Percentiles rank a stretch among this genome's conserved stretches.
These are phyloP conservation scores for Penicillium oxalicum DNA, from an alignment of 2,329 filamentous ascomycete genomes.

Conservation along the genomic window DNA sequence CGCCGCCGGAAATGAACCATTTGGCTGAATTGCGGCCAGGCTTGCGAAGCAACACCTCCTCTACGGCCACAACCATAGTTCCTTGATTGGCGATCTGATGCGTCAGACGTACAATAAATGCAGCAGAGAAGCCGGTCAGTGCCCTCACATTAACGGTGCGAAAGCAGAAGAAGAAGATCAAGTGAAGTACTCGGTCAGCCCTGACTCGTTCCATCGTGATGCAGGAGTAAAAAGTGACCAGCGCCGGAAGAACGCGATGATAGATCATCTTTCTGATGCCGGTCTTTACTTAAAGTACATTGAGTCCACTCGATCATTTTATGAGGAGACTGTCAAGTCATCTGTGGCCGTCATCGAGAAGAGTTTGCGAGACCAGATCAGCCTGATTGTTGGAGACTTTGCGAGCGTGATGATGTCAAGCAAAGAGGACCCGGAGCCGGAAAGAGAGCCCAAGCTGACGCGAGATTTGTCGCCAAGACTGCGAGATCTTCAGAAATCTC, in stretches of 20 bases:
- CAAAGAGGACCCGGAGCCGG: background rate
- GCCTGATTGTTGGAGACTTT: background rate
- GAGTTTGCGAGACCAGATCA: background rate
- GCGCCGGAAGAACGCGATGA: background rate
- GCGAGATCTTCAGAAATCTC: background rate
- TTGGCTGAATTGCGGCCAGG: background rate
- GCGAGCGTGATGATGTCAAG: background rate
- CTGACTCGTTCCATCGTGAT: background rate
- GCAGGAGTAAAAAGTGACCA: background rate
- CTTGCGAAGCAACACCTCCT: background rate
- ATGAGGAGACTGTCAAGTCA: background rate
- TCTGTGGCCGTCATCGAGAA: background rate
- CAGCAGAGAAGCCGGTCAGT: background rate
- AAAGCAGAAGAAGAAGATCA: background rate
- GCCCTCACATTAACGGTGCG: too few species aligned
- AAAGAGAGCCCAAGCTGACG: background rate
- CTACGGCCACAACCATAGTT: background rate
- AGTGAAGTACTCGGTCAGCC: background rate
- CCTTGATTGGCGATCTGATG: background rate
- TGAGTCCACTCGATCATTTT: background rate
- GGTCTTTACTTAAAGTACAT: background rate
- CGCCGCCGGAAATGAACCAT: background rate
- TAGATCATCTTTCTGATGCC: background rate
- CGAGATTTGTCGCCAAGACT: background rate
- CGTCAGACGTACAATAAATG: background rate